Percentiles rank a stretch among this genome's conserved stretches.
These are phyloP conservation scores for Syzygium grande DNA, from an alignment of 345 rosid genomes.

Conservation along the genomic window DNA sequence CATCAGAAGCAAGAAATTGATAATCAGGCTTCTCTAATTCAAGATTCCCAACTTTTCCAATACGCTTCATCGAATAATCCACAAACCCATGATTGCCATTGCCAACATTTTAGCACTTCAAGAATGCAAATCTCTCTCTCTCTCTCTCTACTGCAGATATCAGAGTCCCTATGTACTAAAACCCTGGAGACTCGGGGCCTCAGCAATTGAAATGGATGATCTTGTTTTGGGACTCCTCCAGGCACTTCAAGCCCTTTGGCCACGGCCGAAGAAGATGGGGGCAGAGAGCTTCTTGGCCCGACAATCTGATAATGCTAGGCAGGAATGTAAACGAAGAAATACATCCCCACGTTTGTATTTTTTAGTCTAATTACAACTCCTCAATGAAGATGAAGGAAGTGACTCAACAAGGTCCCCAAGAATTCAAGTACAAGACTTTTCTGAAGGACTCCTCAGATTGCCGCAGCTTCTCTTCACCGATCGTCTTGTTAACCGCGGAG, in stretches of 20 bases:
- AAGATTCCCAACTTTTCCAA: neutral
- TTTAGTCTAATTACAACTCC: neutral
- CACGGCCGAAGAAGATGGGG: neutral
- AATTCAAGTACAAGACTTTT: conserved; percentile 29
- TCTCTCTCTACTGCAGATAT: neutral
- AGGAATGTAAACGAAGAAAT: neutral
- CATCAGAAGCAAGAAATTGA: neutral
- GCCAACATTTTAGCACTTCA: neutral
- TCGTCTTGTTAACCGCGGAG: neutral
- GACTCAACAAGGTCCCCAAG: conserved; percentile 31
- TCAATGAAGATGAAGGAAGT: neutral
- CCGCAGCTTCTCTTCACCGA: conserved; percentile 5
- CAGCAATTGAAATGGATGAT: conserved; percentile 27
- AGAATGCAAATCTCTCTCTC: neutral
- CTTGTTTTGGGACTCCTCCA: conserved; percentile 14
- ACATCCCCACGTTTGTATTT: neutral
- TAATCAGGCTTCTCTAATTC: neutral
- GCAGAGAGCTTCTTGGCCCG: conserved; percentile 5
- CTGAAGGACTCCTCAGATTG: conserved; percentile 17
- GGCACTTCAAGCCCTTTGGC: conserved; percentile 3
- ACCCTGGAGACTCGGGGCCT: conserved; percentile 37
- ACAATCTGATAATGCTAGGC: neutral
- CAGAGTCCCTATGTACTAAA: conserved; percentile 3
- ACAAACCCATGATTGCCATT: neutral
- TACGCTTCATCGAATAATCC: neutral